Evolutionary conservation across 768 basidiomycete genomes (phyloP).

Genomic region (Lactarius pseudohatsudake): DNA sequence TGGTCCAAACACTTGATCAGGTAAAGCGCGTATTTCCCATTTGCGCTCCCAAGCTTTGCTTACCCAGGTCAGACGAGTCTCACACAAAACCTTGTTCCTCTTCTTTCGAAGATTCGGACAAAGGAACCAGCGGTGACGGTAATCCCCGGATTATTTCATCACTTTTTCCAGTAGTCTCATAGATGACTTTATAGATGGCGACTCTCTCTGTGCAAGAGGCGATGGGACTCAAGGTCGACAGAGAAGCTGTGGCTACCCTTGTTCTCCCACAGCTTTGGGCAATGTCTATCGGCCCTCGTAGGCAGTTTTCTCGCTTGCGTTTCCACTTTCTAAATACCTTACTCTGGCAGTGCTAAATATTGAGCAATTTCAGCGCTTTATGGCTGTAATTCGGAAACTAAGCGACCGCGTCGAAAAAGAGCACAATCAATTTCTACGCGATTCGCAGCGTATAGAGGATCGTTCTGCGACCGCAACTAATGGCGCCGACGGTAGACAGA

Average conservation of each 20-base stretch:
- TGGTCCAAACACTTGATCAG: constrained; percentile 91
- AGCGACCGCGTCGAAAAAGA: constrained; percentile 90
- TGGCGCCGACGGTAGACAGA: constrained; percentile 35
- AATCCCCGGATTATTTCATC: constrained; percentile 23
- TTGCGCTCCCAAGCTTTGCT: neutral
- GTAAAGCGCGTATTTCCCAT: constrained; percentile 39
- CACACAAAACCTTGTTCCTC: constrained; percentile 93
- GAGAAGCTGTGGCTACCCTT: constrained; percentile 70
- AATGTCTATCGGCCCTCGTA: constrained; percentile 95
- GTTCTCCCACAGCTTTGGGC: constrained; percentile 75
- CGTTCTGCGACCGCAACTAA: constrained; percentile 52
- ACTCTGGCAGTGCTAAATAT: constrained; percentile 62
- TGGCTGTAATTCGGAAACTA: constrained; percentile 74
- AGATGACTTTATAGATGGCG: constrained; percentile 58
- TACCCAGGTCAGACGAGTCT: constrained; percentile 58
- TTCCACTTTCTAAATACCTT: neutral
- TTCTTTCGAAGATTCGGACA: constrained; percentile 92
- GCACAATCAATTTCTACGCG: constrained; percentile 88
- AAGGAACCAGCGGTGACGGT: constrained; percentile 97
- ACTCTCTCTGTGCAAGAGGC: constrained; percentile 90
- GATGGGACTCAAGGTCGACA: constrained; percentile 93
- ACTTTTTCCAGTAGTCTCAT: neutral
- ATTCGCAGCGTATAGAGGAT: constrained; percentile 89
- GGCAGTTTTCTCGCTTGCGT: constrained; percentile 15
- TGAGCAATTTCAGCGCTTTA: constrained; percentile 90